phyloP scores from a whole-genome alignment of 495 filamentous ascomycete genomes.

The Talaromyces liani region DNA sequence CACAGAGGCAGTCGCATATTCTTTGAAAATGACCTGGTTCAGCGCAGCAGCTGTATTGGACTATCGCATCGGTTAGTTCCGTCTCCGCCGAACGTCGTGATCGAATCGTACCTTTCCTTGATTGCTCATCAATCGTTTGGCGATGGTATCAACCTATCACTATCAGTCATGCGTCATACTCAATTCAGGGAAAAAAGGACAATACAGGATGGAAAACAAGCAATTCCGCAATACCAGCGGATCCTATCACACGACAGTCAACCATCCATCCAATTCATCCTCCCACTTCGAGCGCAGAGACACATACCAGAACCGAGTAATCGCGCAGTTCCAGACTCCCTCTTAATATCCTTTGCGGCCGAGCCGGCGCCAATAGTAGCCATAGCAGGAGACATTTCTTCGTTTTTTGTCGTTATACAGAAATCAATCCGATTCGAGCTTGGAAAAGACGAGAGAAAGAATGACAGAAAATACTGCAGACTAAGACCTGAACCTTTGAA shows the following conservation, averaged over 20 bases:
- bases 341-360: constrained; percentile 63
- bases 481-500: no score
- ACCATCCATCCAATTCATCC: neutral
- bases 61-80: constrained; percentile 26
- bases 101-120: constrained; percentile 55
- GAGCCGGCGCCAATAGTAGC: constrained; percentile 38
- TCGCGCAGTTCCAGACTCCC: constrained; percentile 81
- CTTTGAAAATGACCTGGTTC: constrained; percentile 90
- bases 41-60: constrained; percentile 54
- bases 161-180: neutral
- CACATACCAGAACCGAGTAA: constrained; percentile 81
- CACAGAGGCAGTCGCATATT: constrained; percentile 64
- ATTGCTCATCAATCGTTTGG: constrained; percentile 99
- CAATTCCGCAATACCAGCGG: constrained; percentile 91
- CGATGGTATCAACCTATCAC: constrained; percentile 85
- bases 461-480: neutral
- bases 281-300: neutral
- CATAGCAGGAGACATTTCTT: constrained; percentile 45
- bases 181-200: constrained; percentile 14
- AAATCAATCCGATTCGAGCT: neutral
- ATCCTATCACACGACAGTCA: constrained; percentile 49
- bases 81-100: neutral
- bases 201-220: constrained; percentile 91
- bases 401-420: neutral
- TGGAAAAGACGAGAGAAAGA: neutral